Evolutionary conservation across 352 stramenopile genomes (phyloP).

Genomic region (Globisporangium abappressorium): DNA sequence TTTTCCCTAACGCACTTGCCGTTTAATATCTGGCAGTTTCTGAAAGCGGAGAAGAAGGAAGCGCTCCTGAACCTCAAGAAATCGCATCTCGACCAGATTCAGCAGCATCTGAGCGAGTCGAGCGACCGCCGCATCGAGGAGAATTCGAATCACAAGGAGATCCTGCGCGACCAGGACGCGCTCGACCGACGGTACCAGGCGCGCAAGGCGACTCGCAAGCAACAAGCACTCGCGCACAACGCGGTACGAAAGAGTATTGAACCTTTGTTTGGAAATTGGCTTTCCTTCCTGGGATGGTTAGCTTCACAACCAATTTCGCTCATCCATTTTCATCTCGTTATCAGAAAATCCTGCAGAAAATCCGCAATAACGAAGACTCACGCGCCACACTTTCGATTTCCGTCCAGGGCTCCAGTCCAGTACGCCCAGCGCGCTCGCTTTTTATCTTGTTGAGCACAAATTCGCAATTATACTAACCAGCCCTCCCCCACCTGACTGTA

Average conservation of each 20-base stretch:
- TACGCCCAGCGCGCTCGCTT: constrained; percentile 10
- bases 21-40: neutral
- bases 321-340: neutral
- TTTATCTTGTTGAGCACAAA: neutral
- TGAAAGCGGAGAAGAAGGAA: constrained; percentile 23
- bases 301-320: neutral
- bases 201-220: constrained; percentile 21
- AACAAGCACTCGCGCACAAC: constrained; percentile 15
- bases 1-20: neutral
- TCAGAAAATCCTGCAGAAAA: constrained; percentile 25
- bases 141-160: neutral
- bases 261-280: neutral
- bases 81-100: constrained; percentile 30
- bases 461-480: too few species aligned
- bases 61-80: constrained; percentile 26
- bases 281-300: too few species aligned
- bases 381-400: constrained; percentile 20
- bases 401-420: constrained; percentile 26
- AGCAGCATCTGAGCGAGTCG: constrained; percentile 15
- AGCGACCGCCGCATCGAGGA: constrained; percentile 5
- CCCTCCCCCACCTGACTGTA: neutral
- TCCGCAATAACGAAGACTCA: constrained; percentile 26
- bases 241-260: constrained; percentile 15
- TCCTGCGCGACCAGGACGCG: constrained; percentile 22
- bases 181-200: constrained; percentile 21